A percentile compares a stretch with the other conserved stretches of the same genome.
phyloP scores from a whole-genome alignment of 176 grass and related monocot genomes.

The Panicum miliaceum region DNA sequence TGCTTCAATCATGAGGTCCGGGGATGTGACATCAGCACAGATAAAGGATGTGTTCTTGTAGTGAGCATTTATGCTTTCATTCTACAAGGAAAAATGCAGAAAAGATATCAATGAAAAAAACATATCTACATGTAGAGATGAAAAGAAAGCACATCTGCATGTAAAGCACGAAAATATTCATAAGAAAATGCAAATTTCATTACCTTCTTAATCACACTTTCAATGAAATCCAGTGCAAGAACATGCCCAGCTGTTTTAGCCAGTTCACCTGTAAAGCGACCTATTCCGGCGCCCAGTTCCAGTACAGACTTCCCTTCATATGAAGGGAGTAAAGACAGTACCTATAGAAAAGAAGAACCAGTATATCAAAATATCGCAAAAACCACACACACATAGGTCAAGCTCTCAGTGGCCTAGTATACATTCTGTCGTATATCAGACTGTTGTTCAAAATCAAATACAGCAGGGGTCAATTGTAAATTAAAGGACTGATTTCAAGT shows the following conservation, averaged over 20 bases:
- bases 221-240: constrained; percentile 95
- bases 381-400: background rate
- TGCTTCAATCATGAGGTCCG: constrained; percentile 62
- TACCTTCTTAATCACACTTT: constrained; percentile 94
- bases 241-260: constrained; percentile 83
- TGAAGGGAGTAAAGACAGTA: constrained; percentile 84
- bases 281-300: constrained; percentile 92
- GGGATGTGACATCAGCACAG: constrained; percentile 95
- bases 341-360: constrained; percentile 42
- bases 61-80: constrained; percentile 84
- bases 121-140: background rate
- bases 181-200: background rate
- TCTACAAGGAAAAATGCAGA: constrained; percentile 46
- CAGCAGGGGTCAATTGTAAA: background rate
- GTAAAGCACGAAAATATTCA: background rate
- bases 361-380: constrained; percentile 14
- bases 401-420: background rate
- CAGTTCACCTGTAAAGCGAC: constrained; percentile 92
- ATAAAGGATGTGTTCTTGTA: constrained; percentile 78
- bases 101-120: background rate
- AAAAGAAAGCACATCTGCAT: background rate
- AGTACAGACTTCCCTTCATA: constrained; percentile 90
- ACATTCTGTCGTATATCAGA: background rate
- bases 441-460: background rate
- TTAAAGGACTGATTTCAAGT: background rate